Conservation (phyloP, 768 basidiomycete genomes). For the Russula dissimulans region DNA sequence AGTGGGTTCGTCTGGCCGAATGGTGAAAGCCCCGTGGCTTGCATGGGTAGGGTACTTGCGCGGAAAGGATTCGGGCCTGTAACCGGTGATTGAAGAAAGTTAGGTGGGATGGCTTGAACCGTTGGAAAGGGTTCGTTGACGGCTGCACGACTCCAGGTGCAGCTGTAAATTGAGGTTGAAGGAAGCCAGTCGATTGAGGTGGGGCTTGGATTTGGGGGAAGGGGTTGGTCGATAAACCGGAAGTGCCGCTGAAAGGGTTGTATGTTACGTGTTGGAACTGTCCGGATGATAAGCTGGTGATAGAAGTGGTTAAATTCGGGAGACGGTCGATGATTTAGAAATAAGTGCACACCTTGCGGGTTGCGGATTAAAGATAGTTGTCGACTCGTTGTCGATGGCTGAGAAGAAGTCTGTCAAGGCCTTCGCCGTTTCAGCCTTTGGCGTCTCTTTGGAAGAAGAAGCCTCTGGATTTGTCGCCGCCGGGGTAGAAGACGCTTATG, state of each 20-base stretch:
- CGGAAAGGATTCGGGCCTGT: constrained; percentile 67
- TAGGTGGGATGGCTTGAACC: constrained; percentile 45
- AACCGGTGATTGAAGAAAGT: constrained; percentile 39
- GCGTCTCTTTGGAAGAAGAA: constrained; percentile 21
- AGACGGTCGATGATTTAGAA: not conserved
- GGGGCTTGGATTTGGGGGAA: constrained; percentile 28
- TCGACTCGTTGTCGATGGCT: constrained; percentile 76
- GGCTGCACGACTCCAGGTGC: constrained; percentile 11
- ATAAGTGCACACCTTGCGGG: constrained; percentile 39
- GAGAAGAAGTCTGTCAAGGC: constrained; percentile 77
- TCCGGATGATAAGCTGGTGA: constrained; percentile 36
- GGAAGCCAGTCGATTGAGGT: constrained; percentile 41
- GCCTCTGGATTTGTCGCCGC: constrained; percentile 24
- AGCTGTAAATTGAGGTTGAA: constrained; percentile 24
- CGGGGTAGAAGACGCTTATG: constrained; percentile 21
- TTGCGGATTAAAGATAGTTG: constrained; percentile 59
- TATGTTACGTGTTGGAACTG: constrained; percentile 49
- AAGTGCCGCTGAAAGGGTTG: constrained; percentile 73
- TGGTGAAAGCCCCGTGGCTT: constrained; percentile 16
- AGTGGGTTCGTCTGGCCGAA: constrained; percentile 6
- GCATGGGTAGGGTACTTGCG: constrained; percentile 45
- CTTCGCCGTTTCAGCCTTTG: constrained; percentile 34
- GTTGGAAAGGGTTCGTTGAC: constrained; percentile 30
- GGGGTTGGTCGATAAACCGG: constrained; percentile 42
- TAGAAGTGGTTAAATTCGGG: not conserved